phyloP scores from a whole-genome alignment of 345 rosid genomes.

The Gossypium raimondii region DNA sequence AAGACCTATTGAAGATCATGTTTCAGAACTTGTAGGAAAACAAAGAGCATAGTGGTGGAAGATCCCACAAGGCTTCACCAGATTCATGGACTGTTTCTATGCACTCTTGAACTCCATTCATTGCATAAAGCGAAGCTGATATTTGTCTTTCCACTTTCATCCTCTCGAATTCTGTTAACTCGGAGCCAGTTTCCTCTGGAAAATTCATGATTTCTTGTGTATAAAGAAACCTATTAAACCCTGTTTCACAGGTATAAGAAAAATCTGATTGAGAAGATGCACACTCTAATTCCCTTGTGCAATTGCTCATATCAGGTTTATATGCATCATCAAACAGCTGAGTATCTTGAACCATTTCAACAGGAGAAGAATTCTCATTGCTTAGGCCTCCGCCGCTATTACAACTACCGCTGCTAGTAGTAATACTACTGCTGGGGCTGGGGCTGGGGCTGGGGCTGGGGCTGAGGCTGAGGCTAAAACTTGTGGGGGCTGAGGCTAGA shows the following conservation, averaged over 20 bases:
- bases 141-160: slow-evolving; percentile 70
- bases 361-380: slow-evolving; percentile 12
- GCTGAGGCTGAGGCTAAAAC: not conserved
- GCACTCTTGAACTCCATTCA: slow-evolving; percentile 64
- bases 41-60: slow-evolving; percentile 53
- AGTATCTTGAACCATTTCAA: slow-evolving; percentile 22
- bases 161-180: slow-evolving; percentile 59
- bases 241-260: slow-evolving; percentile 28
- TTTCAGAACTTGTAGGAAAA: slow-evolving; percentile 15
- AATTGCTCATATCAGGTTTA: slow-evolving; percentile 55
- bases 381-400: slow-evolving; percentile 19
- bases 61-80: slow-evolving; percentile 62
- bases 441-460: not conserved
- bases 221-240: slow-evolving; percentile 41
- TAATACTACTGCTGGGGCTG: slow-evolving; percentile 9
- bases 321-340: slow-evolving; percentile 44
- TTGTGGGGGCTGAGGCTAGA: slow-evolving; percentile 22
- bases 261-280: slow-evolving; percentile 27
- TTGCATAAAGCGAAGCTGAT: slow-evolving; percentile 65
- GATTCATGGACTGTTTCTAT: slow-evolving; percentile 49
- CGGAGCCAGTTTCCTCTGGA: slow-evolving; percentile 26
- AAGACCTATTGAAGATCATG: not conserved
- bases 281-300: slow-evolving; percentile 27
- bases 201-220: slow-evolving; percentile 44
- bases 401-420: slow-evolving; percentile 16